Conservation (phyloP, 2,329 filamentous ascomycete species). For the Hypoxylon sp. region DNA sequence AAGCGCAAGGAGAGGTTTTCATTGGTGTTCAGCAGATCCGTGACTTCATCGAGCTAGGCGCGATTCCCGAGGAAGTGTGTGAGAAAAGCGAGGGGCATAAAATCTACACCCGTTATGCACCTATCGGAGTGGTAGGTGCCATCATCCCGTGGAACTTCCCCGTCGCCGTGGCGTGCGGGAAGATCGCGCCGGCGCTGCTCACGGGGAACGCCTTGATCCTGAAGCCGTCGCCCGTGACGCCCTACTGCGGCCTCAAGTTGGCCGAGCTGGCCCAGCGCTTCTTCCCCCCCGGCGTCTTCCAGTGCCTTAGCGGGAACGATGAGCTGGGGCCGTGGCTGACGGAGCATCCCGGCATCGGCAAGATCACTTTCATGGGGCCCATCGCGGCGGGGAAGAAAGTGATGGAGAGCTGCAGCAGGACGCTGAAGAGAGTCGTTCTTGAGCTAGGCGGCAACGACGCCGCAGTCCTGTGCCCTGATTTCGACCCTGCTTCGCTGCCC, state of each 20-base stretch:
- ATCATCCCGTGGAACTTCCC: background rate
- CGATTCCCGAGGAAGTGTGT: slow-evolving; percentile 56
- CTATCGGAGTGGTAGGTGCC: slow-evolving; percentile 44
- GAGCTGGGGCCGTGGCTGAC: slow-evolving; percentile 70
- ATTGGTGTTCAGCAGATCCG: background rate
- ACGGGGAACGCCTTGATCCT: slow-evolving; percentile 69
- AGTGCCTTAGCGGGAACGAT: slow-evolving; percentile 71
- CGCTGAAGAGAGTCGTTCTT: background rate
- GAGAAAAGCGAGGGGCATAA: background rate
- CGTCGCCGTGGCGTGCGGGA: slow-evolving; percentile 60
- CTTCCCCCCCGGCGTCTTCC: slow-evolving; percentile 72
- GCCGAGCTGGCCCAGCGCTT: slow-evolving; percentile 68
- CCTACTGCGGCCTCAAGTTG: slow-evolving; percentile 63
- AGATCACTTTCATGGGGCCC: slow-evolving; percentile 64
- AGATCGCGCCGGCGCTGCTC: slow-evolving; percentile 68
- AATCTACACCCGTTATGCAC: slow-evolving; percentile 68
- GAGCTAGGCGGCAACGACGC: background rate
- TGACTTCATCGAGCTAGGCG: background rate
- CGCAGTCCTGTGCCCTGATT: slow-evolving; percentile 69
- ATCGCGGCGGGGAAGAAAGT: background rate
- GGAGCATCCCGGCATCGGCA: slow-evolving; percentile 69
- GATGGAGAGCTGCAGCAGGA: background rate
- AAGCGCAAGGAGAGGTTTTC: background rate
- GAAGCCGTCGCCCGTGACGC: slow-evolving; percentile 69
- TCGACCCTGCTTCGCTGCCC: slow-evolving; percentile 60